phyloP scores from a whole-genome alignment of 176 grass and related monocot genomes.

The Secale cereale region DNA sequence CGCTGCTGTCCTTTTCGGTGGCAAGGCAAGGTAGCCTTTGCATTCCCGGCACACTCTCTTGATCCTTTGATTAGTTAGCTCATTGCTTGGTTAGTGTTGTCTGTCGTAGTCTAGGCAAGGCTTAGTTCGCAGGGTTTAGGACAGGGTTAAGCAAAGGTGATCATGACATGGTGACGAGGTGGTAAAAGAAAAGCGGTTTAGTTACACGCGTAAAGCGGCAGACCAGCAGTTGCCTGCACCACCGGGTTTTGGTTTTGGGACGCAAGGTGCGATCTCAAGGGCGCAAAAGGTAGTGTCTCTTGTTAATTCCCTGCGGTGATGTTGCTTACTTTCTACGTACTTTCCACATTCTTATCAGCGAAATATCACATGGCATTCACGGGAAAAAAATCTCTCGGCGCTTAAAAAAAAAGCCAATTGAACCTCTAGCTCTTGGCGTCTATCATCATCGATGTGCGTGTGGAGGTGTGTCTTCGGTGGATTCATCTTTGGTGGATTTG shows the following conservation, averaged over 20 bases:
- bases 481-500: too few relatives aligned
- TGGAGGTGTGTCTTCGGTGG: too few relatives aligned
- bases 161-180: not conserved
- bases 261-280: slow-evolving; percentile 17
- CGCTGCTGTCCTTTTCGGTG: not conserved
- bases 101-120: not conserved
- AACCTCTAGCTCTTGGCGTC: too few relatives aligned
- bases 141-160: not conserved
- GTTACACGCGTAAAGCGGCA: slow-evolving; percentile 2
- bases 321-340: not conserved
- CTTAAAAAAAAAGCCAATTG: too few relatives aligned
- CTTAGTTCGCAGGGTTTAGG: not conserved
- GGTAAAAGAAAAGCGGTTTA: not conserved
- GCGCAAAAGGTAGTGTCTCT: not conserved
- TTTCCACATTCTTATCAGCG: too few relatives aligned
- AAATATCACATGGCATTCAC: too few relatives aligned
- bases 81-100: not conserved
- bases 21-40: not conserved
- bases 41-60: not conserved
- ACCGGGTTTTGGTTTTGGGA: not conserved
- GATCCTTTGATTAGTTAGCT: not conserved
- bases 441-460: too few relatives aligned
- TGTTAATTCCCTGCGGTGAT: not conserved
- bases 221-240: slow-evolving; percentile 12
- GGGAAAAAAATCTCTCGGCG: too few relatives aligned